Evolutionary conservation across 192 early-diverging fungal species (phyloP), one percentile per base, ranked within the genome.

Genomic region (Linnemannia zychae): DNA sequence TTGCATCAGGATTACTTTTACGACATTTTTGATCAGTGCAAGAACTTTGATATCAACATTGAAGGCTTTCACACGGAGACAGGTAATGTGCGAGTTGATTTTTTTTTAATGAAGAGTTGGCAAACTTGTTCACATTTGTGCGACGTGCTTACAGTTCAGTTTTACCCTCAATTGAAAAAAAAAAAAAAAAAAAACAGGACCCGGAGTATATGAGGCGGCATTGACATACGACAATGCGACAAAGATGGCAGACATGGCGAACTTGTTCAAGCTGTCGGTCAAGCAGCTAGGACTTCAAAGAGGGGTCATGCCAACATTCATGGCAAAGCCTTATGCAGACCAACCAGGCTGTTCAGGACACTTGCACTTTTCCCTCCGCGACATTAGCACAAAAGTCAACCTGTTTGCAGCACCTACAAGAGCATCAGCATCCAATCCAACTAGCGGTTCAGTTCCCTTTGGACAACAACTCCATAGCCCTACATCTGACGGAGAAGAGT

Each of bases 61-160:
- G 96, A 97, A 83, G 91, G 93, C 52, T 92, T 92, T 67, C 96
- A 97, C 72, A 96, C 96, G 4, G 96, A 97, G 74, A 96, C 96
- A 47, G 94, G 92, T 90, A 75, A 7, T 67, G 4, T 9, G 5
- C 0, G 31, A 49, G 48, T 12, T 3, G 20, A 57, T 15, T 3
- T 31, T 13, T 13, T 63, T 63, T 47, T 47, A 7, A 12, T 24
- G 7, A n/a, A 57, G 24, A 2, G 2, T 31, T 63, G 12, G 15
- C 28, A 24, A 63, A 15, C 0, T 9, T 44, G 40, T n/a, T n/a
- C n/a, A n/a, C 40, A 44, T 44, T 44, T 44, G 9, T 44, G 40
- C n/a, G n/a, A 15, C 0, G 4, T 44, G 40, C n/a, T n/a, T n/a
- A n/a, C 40, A 44, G 3, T 44, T 44, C 3, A 6, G 40, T 9